These are phyloP conservation scores for Pinus albicaulis DNA, from an alignment of 75 land plant species.

Conservation along the genomic window DNA sequence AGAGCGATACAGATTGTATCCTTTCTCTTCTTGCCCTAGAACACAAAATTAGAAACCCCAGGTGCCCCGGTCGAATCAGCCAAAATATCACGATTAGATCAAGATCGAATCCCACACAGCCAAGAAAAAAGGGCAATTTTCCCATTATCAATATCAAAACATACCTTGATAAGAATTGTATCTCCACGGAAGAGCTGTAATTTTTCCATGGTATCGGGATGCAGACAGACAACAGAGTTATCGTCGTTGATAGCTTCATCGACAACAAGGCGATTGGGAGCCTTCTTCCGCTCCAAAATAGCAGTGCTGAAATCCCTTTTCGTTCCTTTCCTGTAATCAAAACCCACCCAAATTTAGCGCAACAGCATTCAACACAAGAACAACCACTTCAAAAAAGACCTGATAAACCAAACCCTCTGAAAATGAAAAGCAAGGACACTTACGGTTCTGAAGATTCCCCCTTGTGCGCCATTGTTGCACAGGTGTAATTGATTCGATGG, in stretches of 20 bases:
- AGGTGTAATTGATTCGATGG: too few species aligned
- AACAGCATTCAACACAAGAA: neutral
- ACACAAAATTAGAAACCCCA: neutral
- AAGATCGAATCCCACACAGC: neutral
- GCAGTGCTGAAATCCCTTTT: constrained; percentile 82
- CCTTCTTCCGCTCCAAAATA: constrained; percentile 81
- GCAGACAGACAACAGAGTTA: constrained; percentile 73
- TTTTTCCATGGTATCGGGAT: constrained; percentile 85
- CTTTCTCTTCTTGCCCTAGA: constrained; percentile 41
- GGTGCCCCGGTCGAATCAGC: neutral
- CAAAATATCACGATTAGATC: neutral
- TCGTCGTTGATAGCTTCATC: constrained; percentile 86
- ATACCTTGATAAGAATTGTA: constrained; percentile 70
- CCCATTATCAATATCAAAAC: neutral
- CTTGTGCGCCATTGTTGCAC: neutral
- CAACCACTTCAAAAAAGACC: neutral
- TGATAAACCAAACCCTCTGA: neutral
- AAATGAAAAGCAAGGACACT: neutral
- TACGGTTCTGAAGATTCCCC: constrained; percentile 5
- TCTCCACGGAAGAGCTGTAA: constrained; percentile 84
- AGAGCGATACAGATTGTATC: constrained; percentile 39
- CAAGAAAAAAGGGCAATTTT: neutral
- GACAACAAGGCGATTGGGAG: constrained; percentile 72
- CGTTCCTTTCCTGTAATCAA: constrained; percentile 46
- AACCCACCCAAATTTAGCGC: too few species aligned